Evolutionary conservation across 805 yeast genomes (phyloP).

Genomic region (Candida sphagnicola): DNA sequence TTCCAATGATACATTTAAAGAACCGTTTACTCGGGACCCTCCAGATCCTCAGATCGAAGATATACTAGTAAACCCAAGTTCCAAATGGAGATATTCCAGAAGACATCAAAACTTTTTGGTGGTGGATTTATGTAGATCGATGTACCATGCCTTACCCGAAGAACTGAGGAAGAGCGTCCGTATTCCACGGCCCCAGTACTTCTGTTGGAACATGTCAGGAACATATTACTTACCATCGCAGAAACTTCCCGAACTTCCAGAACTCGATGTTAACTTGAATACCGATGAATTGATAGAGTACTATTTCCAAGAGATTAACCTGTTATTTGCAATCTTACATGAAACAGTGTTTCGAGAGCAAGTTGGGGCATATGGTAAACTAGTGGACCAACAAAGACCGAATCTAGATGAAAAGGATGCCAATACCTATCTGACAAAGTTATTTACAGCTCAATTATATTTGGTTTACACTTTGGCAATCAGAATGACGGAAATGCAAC

Average conservation of each 20-base stretch:
- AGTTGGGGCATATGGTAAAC: conserved; percentile 26
- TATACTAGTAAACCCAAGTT: conserved; percentile 21
- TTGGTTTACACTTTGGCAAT: conserved; percentile 48
- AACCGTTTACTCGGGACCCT: conserved; percentile 14
- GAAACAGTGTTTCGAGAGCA: conserved; percentile 53
- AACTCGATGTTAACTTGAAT: conserved; percentile 13
- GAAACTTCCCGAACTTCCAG: conserved; percentile 30
- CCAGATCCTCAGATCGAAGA: conserved; percentile 16
- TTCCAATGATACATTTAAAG: conserved; percentile 10
- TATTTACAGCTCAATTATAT: conserved; percentile 50
- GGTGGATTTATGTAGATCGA: conserved; percentile 31
- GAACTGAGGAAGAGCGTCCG: conserved; percentile 30
- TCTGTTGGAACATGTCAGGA: conserved; percentile 68
- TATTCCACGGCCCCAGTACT: conserved; percentile 55
- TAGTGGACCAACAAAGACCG: conserved; percentile 9
- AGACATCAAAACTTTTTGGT: conserved; percentile 44
- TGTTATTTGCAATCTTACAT: conserved; percentile 49
- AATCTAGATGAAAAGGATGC: conserved; percentile 15
- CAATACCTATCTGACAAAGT: conserved; percentile 33
- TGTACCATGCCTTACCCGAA: conserved; percentile 28
- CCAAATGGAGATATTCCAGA: conserved; percentile 46
- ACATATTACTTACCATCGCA: conserved; percentile 41
- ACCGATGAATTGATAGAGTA: conserved; percentile 26
- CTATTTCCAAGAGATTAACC: conserved; percentile 49
- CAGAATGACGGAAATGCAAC: conserved; percentile 44